Evolutionary conservation across 345 rosid genomes (phyloP).

Genomic region (Ceriops zippeliana): DNA sequence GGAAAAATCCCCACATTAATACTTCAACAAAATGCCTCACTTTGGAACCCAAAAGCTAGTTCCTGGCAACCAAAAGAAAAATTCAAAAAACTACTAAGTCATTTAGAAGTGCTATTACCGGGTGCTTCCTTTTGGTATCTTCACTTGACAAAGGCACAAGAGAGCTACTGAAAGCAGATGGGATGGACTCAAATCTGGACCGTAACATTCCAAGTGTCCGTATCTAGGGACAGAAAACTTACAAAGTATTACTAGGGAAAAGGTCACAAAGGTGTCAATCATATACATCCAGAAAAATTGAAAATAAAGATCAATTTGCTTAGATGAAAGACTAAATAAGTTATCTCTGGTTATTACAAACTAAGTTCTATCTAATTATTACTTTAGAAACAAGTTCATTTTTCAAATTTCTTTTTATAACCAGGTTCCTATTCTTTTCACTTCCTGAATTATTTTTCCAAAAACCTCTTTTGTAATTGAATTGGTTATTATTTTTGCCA

Average conservation of each 20-base stretch:
- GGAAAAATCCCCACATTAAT: not conserved
- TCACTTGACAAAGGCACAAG: slow-evolving; percentile 59
- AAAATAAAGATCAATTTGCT: too few species aligned
- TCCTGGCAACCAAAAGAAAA: not conserved
- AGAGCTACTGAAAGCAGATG: slow-evolving; percentile 52
- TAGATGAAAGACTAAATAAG: too few species aligned
- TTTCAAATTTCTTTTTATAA: too few species aligned
- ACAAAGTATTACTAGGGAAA: slow-evolving; percentile 16
- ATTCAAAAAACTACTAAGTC: not conserved
- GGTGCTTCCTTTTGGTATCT: slow-evolving; percentile 26
- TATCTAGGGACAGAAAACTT: slow-evolving; percentile 47
- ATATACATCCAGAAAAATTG: not conserved
- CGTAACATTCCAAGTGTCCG: slow-evolving; percentile 94
- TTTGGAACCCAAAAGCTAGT: not conserved
- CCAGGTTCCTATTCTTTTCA: too few species aligned
- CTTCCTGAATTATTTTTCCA: too few species aligned
- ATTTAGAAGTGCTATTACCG: slow-evolving; percentile 33
- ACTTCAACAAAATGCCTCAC: slow-evolving; percentile 1
- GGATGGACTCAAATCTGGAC: slow-evolving; percentile 76
- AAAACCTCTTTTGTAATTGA: too few species aligned
- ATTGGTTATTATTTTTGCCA: too few species aligned
- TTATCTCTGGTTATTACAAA: too few species aligned
- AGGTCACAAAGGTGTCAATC: slow-evolving; percentile 8
- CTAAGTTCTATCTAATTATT: too few species aligned
- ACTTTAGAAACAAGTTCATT: too few species aligned